Evolutionary conservation across 495 filamentous ascomycete genomes (phyloP), one percentile per base, ranked within the genome.

Genomic region (Penicillium daleae): DNA sequence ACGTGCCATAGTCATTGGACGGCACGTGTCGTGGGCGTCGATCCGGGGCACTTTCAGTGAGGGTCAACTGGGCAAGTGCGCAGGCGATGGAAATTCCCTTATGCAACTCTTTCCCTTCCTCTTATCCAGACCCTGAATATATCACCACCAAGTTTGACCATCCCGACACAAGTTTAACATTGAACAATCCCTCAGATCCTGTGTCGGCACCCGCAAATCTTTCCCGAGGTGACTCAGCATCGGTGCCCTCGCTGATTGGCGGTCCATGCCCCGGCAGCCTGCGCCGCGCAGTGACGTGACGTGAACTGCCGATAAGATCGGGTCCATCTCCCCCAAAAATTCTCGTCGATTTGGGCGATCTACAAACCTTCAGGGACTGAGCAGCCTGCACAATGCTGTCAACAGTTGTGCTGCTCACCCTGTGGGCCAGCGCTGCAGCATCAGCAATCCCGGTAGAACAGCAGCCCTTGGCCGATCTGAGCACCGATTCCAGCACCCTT

Each of bases 361-460:
- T 10, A 46, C 42, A 22, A 37, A 31, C 53, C n/a, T 6, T 56
- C 6, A 35, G 32, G 51, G 12, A 55, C 26, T n/a, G 29, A 60
- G 15, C 44, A 46, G 57, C 40, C 54, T 61, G 63, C 48, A 42
- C 6, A 7, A 69, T 71, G 69, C 57, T 57, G 59, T 65, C 61
- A 29, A 57, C 54, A 29, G 12, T 52, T 27, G 27, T 67, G 22
- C 64, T 71, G 66, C 64, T 71, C 42, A 57, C 59, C 56, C 59
- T 69, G 39, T 56, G 64, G 27, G 66, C 66, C n/a, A 49, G 51
- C 39, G 50, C 60, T 6, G 21, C 35, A 4, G 60, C 65, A 27
- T 52, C 50, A 8, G 63, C 63, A 19, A 42, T 54, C n/a, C 65
- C 65, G 22, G n/a, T 68, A 7, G 57, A 70, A 7, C 66, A 76